phyloP scores from a whole-genome alignment of 2,329 filamentous ascomycete genomes.

The Harringtonia lauricola region DNA sequence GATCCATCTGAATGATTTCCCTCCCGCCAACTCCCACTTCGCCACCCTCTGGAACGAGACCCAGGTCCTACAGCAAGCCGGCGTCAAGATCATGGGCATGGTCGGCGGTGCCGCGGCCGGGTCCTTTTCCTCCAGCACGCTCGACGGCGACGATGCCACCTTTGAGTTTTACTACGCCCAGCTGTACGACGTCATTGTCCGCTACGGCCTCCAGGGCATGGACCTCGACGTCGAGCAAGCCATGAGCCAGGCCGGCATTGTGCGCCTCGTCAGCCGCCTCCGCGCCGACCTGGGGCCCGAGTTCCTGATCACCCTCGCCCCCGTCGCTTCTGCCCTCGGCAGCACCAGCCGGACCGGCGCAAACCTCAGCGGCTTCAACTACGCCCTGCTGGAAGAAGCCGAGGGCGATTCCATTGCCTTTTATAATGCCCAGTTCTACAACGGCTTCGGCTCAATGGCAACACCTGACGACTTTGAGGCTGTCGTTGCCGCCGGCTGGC shows the following conservation, averaged over 20 bases:
- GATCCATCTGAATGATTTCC: conserved; percentile 72
- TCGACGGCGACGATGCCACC: conserved; percentile 33
- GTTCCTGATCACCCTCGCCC: conserved; percentile 68
- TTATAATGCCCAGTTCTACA: conserved; percentile 92
- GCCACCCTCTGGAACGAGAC: conserved; percentile 71
- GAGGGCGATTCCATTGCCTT: conserved; percentile 59
- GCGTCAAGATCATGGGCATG: conserved; percentile 77
- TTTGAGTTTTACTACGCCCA: conserved; percentile 64
- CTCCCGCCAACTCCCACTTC: conserved; percentile 56
- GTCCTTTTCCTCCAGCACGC: conserved; percentile 45
- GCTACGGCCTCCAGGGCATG: conserved; percentile 49
- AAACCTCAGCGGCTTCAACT: conserved; percentile 75
- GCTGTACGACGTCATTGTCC: conserved; percentile 48
- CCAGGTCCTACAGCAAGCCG: conserved; percentile 55
- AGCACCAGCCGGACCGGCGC: conserved; percentile 13
- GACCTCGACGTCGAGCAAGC: conserved; percentile 68
- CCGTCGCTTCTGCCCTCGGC: conserved; percentile 62
- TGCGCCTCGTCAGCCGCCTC: conserved; percentile 50
- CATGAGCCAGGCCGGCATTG: conserved; percentile 54
- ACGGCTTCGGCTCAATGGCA: conserved; percentile 61
- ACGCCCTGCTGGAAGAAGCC: conserved; percentile 60
- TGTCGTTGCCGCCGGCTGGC: conserved; percentile 54
- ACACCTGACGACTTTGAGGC: conserved; percentile 36
- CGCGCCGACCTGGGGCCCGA: conserved; percentile 50
- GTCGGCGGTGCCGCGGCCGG: conserved; percentile 76